phyloP scores from a whole-genome alignment of 2,329 filamentous ascomycete species.

The Cladosporium oxysporum region DNA sequence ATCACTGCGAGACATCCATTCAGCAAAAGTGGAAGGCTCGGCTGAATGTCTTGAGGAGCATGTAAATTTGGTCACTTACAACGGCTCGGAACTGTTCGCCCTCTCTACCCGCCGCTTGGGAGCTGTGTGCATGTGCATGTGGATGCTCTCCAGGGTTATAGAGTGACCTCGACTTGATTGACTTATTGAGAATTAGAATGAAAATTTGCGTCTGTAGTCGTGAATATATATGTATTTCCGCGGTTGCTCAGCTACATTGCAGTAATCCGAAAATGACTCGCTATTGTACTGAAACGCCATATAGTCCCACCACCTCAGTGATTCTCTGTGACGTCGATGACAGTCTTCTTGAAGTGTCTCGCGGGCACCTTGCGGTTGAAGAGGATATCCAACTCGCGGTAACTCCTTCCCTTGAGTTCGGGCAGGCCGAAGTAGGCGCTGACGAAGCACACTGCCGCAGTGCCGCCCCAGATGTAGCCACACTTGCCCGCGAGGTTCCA shows the following conservation, averaged over 20 bases:
- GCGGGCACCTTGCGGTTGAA: slow-evolving; percentile 74
- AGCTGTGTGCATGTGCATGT: not conserved
- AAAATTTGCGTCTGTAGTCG: not conserved
- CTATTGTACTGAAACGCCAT: not conserved
- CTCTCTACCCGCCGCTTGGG: not conserved
- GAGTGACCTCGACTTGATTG: not conserved
- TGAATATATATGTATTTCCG: not conserved
- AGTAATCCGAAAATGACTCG: not conserved
- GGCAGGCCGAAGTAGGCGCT: slow-evolving; percentile 81
- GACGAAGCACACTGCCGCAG: slow-evolving; percentile 79
- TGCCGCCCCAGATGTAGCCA: slow-evolving; percentile 84
- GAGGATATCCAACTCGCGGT: slow-evolving; percentile 81
- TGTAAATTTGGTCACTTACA: not conserved
- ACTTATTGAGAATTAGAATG: not conserved
- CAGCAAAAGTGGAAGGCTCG: not conserved
- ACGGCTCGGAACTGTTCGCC: not conserved
- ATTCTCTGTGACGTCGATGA: slow-evolving; percentile 41
- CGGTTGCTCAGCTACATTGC: not conserved
- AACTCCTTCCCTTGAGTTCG: slow-evolving; percentile 76
- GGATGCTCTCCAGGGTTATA: not conserved
- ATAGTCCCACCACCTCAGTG: slow-evolving; percentile 29
- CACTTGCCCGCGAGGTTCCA: slow-evolving; percentile 89
- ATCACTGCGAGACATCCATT: not conserved
- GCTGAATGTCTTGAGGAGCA: not conserved
- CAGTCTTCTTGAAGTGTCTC: slow-evolving; percentile 64